A percentile compares a stretch with the other conserved stretches of the same genome.
phyloP scores from a whole-genome alignment of 176 grass and related monocot species.

The Puya raimondii region DNA sequence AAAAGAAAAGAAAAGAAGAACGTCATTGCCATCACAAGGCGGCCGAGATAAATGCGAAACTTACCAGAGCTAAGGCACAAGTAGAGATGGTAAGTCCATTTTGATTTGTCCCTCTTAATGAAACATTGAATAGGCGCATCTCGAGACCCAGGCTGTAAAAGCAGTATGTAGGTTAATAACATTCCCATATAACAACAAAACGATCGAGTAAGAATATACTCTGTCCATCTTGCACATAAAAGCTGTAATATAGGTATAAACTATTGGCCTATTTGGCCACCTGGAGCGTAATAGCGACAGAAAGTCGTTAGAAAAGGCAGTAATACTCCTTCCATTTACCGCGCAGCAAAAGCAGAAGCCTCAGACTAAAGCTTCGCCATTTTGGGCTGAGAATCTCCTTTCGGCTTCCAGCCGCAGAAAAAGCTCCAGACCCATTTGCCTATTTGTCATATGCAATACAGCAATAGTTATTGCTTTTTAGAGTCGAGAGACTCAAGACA shows the following conservation, averaged over 20 bases:
- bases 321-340: too few relatives aligned
- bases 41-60: not conserved
- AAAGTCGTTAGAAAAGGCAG: too few relatives aligned
- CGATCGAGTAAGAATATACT: not conserved
- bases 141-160: slow-evolving; percentile 82
- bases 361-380: too few relatives aligned
- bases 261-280: not conserved
- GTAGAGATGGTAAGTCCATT: slow-evolving; percentile 88
- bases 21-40: not conserved
- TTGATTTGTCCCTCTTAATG: slow-evolving; percentile 98
- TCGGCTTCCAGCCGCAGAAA: too few relatives aligned
- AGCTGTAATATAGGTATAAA: not conserved
- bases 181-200: slow-evolving; percentile 12
- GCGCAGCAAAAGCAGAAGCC: too few relatives aligned
- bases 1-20: slow-evolving; percentile 1
- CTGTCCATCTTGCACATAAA: too few relatives aligned
- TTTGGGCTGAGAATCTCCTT: too few relatives aligned
- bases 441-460: too few relatives aligned
- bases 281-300: too few relatives aligned
- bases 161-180: slow-evolving; percentile 16
- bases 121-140: slow-evolving; percentile 88
- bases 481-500: too few relatives aligned
- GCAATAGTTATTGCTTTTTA: too few relatives aligned
- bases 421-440: too few relatives aligned
- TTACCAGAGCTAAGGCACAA: slow-evolving; percentile 78